Evolutionary conservation across 495 filamentous ascomycete species (phyloP), one percentile per base, ranked within the genome.

Genomic region (Sabuloglossum arenarium): DNA sequence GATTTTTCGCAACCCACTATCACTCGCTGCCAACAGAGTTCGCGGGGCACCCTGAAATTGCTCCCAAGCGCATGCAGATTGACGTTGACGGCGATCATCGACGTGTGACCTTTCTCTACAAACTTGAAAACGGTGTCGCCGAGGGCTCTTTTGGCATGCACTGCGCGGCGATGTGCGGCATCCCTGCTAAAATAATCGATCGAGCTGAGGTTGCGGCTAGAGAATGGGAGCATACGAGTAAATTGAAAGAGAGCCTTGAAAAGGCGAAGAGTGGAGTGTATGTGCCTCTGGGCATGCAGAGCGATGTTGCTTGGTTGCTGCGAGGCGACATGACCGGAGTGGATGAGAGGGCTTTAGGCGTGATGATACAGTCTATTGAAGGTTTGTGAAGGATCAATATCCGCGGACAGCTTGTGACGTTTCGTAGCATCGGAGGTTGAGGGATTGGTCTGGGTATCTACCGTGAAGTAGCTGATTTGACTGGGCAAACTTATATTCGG

Each of bases 71-170:
- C 11, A 99, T 99, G 93, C 81, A 81, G 58, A 97, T 99, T 56
- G 75, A 86, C 49, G 93, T 97, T 19, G 90, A 99, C 61, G 86
- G 94, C n/a, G 75, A 73, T 42, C 75, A 84, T 49, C 73, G 85
- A 28, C 77, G 82, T 14, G 79, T 99, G 29, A 95, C 91, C 0
- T 99, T 97, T 69, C 67, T 99, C 56, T 99, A 99, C 67, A 91
- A 90, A 63, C 75, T 99, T 0, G 93, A 97, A 69, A 77, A 84
- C 23, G 93, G 93, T 8, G 89, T 99, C 39, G 93, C 93, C 2
- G 93, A 97, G 69, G 93, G 93, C 1, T 91, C 85, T 62, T 97
- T 96, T 69, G 93, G 93, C 61, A 99, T 99, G 93, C 93, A 97
- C 67, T 99, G 93, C 65, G 93, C 93, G 1, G 79, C 85, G 34